Base-by-base conservation (phyloP, 495 filamentous ascomycete genomes). In the Antarctomyces pellizariae region DNA sequence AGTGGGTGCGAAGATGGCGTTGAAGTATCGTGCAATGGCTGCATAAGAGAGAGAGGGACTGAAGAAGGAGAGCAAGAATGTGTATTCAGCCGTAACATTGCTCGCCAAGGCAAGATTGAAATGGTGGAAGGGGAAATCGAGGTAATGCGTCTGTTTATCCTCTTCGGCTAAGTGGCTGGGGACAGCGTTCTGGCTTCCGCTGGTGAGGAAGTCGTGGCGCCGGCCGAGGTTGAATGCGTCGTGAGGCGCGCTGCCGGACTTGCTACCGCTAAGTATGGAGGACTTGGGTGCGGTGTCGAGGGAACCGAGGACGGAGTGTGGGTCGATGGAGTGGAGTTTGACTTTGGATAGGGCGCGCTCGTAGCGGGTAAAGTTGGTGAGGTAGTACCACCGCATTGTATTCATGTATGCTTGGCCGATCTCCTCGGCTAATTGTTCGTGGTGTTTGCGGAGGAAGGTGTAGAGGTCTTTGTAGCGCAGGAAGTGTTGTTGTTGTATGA, bases 361-460 rank as follows among this genome's bases (percentile, higher is more conserved):
- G 44, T 95, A 97, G 10, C 84, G 75, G 3, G 67, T 71, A 45
- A 97, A 97, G 46, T 93, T 71, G 32, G 73, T 84, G 20, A 69
- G 52, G 41, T 95, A 95, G 39, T 97, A 97, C 86, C 86, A 97
- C 23, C 82, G 67, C 84, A 97, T 93, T 5, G 86, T 97, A 50
- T 93, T 91, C 48, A 90, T 71, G 37, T 97, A 97, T 4, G 86
- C 86, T 50, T 84, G 77, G 11, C 66, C 67, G 36, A 95, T 90
- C 42, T 93, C 75, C 18, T 77, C 71, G 2, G 77, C 75, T 4
- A 97, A 62, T 14, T 63, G 53, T 1, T 70, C 53, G 37, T 95
- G 80, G 31, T 78, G 72, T 33, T 62, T 65, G 20, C 69, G 64
- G 18, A 95, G 60, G 42, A 93, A 97, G 15, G 62, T 57, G 48